phyloP scores from a whole-genome alignment of 2,329 filamentous ascomycete species.

The Aspergillus piperis region DNA sequence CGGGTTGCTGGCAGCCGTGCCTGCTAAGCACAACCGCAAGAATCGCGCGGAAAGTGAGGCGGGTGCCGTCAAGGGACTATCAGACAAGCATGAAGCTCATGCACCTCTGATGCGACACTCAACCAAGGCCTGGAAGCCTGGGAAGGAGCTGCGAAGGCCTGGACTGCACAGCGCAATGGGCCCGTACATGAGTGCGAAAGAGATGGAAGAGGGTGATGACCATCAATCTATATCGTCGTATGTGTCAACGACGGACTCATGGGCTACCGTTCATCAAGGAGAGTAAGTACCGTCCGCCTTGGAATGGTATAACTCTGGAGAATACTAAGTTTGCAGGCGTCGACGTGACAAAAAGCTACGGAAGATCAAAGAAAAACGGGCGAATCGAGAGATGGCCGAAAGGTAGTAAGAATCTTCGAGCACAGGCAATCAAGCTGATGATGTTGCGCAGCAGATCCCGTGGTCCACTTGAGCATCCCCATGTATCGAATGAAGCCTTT shows the following conservation, averaged over 20 bases:
- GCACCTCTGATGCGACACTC: slow-evolving; percentile 1
- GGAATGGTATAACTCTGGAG: neutral
- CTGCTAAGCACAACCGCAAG: neutral
- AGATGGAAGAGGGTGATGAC: slow-evolving; percentile 17
- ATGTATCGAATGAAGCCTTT: neutral
- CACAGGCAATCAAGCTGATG: neutral
- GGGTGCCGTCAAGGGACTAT: neutral
- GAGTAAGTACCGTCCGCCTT: slow-evolving; percentile 19
- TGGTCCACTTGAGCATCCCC: neutral
- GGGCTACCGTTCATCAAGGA: slow-evolving; percentile 24
- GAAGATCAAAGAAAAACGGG: neutral
- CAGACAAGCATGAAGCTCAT: neutral
- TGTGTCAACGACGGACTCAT: slow-evolving; percentile 25
- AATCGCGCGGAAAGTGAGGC: neutral
- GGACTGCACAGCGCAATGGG: slow-evolving; percentile 1
- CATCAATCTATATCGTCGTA: slow-evolving; percentile 19
- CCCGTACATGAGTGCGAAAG: slow-evolving; percentile 9
- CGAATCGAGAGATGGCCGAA: slow-evolving; percentile 9
- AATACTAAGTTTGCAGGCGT: slow-evolving; percentile 15
- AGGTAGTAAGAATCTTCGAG: neutral
- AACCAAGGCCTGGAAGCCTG: slow-evolving; percentile 22
- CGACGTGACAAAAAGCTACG: slow-evolving; percentile 10
- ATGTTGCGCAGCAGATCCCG: neutral
- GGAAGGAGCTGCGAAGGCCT: slow-evolving; percentile 8
- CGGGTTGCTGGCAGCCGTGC: neutral